Base-by-base conservation (phyloP, 1,284 basidiomycete species). In the Vanrija sp. region DNA sequence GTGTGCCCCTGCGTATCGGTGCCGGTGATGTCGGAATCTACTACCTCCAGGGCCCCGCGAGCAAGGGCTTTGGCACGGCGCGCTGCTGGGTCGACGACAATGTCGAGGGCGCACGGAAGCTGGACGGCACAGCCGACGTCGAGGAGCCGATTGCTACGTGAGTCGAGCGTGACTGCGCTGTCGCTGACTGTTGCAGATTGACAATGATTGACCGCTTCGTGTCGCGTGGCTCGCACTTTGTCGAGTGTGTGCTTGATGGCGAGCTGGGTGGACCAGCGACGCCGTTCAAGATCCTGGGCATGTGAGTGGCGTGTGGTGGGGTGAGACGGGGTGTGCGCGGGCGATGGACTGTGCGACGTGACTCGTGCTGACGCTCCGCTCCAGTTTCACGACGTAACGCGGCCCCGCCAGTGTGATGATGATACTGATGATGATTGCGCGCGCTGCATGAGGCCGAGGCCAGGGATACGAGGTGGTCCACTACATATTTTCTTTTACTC, bases 271-370 rank as follows among this genome's bases (percentile, higher is more conserved):
- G 83, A 65, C 55, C 63, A 19, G 51, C 67, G 6, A 80, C 85
- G 25, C 78, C 83, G 40, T 92, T 92, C 80, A 89, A 86, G 78
- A 84, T 92, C 64, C 81, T 91, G 19, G 89, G 88, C 34, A 80
- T 92, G 63, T 65, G 50, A 60, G 63, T 65, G 34, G 4, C 9
- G 21, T 23, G 21, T 23, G 21, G 21, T n/a, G 21, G 21, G 3
- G 21, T 23, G 21, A n/a, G 21, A 3, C 5, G 21, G 21, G 21
- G 21, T 23, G 21, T 23, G 21, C 21, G 21, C 21, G 10, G 34
- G 18, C 3, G 23, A 6, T 3, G 25, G 28, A 8, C 10, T 16
- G 29, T 15, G 38, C n/a, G 21, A 23, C 21, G 38, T 19, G 8
- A 14, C 6, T 9, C 18, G 18, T 26, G 23, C 34, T 46, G 19